Evolutionary conservation across 768 basidiomycete genomes (phyloP), one percentile per base, ranked within the genome.

Genomic region (Mrakia gelida): DNA sequence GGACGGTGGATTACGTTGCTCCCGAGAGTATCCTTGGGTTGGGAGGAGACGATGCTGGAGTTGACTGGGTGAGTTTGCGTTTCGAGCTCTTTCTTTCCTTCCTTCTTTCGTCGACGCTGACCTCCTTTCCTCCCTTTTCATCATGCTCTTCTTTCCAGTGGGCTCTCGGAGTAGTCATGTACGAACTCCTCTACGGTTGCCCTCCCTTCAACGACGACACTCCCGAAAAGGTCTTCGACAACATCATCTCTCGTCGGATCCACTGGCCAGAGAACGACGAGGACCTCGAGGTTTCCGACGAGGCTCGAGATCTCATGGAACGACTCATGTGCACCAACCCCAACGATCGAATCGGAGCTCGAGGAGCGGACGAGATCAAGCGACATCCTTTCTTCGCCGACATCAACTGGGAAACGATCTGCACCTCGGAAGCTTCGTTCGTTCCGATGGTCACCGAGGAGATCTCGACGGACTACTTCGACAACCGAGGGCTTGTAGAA

Each of bases 381-480:
- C 86, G 87, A 0, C 97, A 99, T 83, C 90, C 93, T 0, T 95
- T 94, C 87, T 92, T 99, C 82, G 86, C 88, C 67, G 92, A 89
- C 49, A 92, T 98, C 80, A 92, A 98, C 79, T 99, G 97, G 97
- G 90, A 93, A 76, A 91, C 92, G 78, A 90, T 99, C 75, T 92
- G 93, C 11, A 89, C 89, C 11, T 89, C 90, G 8, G 92, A 96
- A 85, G 94, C 95, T 15, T 92, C 91, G 45, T 99, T 99, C 86
- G 94, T 98, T 73, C 97, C 97, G 68, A 92, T 95, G 82, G 90
- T 97, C 49, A 89, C 92, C 21, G 95, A 98, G 84, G 95, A 95
- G 6, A 95, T 98, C 85, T 96, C 94, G 30, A 99, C 97, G n/a
- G 97, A 99, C 84, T 99, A 99, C 86, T 99, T 99, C 82, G 97